phyloP scores from a whole-genome alignment of 2,329 filamentous ascomycete species.

The Aspergillus uvarum region DNA sequence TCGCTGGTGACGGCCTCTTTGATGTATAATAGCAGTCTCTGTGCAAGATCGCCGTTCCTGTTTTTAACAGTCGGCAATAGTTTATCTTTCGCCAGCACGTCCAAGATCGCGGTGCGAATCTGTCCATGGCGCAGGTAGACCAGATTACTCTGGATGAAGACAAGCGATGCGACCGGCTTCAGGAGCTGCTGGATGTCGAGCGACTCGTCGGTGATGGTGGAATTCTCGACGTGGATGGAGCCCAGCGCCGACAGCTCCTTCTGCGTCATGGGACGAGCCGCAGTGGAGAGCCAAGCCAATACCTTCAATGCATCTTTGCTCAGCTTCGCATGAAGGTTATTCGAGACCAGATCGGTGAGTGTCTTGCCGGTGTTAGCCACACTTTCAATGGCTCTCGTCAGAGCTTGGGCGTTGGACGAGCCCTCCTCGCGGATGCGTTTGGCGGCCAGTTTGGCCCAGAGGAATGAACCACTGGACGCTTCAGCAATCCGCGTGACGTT shows the following conservation, averaged over 20 bases:
- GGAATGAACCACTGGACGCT: slow-evolving; percentile 38
- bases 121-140: slow-evolving; percentile 38
- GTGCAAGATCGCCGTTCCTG: slow-evolving; percentile 33
- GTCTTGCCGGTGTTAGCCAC: slow-evolving; percentile 26
- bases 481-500: slow-evolving; percentile 33
- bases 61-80: slow-evolving; percentile 31
- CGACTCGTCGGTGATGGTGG: slow-evolving; percentile 24
- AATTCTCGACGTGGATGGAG: slow-evolving; percentile 33
- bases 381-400: slow-evolving; percentile 29
- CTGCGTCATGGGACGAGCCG: slow-evolving; percentile 34
- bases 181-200: slow-evolving; percentile 27
- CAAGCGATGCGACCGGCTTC: slow-evolving; percentile 31
- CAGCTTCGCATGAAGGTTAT: slow-evolving; percentile 25
- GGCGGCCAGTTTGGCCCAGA: slow-evolving; percentile 41
- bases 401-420: slow-evolving; percentile 18
- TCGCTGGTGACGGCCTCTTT: slow-evolving; percentile 30
- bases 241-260: slow-evolving; percentile 33
- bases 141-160: slow-evolving; percentile 36
- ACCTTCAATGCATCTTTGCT: slow-evolving; percentile 33
- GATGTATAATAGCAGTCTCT: slow-evolving; percentile 35
- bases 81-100: slow-evolving; percentile 33
- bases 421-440: slow-evolving; percentile 32
- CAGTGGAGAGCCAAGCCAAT: slow-evolving; percentile 39
- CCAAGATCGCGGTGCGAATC: slow-evolving; percentile 32
- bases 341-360: slow-evolving; percentile 33